phyloP scores from a whole-genome alignment of 208 protist genomes.

The Leishmania braziliensis region DNA sequence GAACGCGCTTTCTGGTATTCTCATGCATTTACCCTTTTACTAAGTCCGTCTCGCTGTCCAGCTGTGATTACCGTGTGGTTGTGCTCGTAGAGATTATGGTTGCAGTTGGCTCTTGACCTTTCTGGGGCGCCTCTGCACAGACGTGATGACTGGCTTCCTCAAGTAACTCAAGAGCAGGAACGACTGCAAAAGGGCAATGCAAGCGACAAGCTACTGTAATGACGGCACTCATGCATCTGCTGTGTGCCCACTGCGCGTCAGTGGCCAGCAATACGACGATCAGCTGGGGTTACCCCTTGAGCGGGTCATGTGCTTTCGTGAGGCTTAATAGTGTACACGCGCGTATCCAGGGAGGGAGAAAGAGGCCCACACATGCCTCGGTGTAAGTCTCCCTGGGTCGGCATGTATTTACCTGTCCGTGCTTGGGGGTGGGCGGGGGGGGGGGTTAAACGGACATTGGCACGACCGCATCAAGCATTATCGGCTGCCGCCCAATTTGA shows the following conservation, averaged over 20 bases:
- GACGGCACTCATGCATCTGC: not conserved
- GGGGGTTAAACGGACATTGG: not conserved
- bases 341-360: not conserved
- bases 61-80: not conserved
- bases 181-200: not conserved
- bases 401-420: not conserved
- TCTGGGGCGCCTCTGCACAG: not conserved
- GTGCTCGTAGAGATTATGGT: not conserved
- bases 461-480: not conserved
- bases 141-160: not conserved
- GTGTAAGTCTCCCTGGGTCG: not conserved
- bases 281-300: not conserved
- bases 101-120: not conserved
- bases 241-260: not conserved
- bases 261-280: not conserved
- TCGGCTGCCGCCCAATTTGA: not conserved
- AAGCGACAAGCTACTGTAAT: not conserved
- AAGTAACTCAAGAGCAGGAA: not conserved
- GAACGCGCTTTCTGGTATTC: not conserved
- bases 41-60: not conserved
- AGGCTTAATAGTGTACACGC: not conserved
- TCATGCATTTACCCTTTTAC: not conserved
- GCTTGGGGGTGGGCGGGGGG: too few species aligned
- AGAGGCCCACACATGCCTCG: not conserved
- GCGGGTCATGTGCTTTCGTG: too few species aligned